Evolutionary conservation across 495 filamentous ascomycete species (phyloP).

Genomic region (Aspergillus incahuasiensis): DNA sequence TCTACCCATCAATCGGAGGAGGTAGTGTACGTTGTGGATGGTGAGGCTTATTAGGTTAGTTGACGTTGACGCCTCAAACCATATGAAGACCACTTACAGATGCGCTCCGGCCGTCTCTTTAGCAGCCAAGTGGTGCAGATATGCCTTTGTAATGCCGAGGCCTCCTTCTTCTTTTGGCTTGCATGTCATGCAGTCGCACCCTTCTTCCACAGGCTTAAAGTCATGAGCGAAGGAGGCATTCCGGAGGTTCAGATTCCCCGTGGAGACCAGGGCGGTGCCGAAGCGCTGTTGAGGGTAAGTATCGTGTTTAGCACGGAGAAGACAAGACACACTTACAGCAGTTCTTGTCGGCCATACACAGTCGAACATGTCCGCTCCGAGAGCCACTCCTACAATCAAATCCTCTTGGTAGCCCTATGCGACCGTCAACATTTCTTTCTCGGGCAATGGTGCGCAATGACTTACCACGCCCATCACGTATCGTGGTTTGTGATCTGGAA

Average conservation of each 20-base stretch:
- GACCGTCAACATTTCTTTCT: conserved; percentile 10
- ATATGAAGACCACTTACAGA: conserved; percentile 43
- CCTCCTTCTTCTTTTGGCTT: conserved; percentile 61
- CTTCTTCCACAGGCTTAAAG: conserved; percentile 76
- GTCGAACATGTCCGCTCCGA: conserved; percentile 99
- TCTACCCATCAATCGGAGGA: conserved; percentile 73
- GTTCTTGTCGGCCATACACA: conserved; percentile 98
- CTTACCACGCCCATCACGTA: conserved; percentile 96
- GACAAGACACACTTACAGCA: conserved; percentile 54
- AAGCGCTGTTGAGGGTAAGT: conserved; percentile 54
- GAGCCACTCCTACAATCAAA: conserved; percentile 80
- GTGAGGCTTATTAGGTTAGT: conserved; percentile 54
- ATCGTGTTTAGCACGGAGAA: neutral
- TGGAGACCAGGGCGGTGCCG: conserved; percentile 82
- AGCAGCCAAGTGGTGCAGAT: conserved; percentile 81
- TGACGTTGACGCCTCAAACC: neutral
- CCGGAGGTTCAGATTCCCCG: conserved; percentile 78
- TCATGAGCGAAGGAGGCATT: conserved; percentile 70
- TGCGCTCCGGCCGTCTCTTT: conserved; percentile 97
- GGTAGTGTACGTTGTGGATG: conserved; percentile 91
- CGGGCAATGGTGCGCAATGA: neutral
- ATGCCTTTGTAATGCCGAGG: conserved; percentile 81
- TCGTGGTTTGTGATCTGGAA: conserved; percentile 86
- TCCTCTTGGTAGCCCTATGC: conserved; percentile 85
- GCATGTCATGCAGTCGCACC: conserved; percentile 77